These are phyloP conservation scores for Trypanosoma platydactyli DNA, from an alignment of 208 protist species.

Conservation along the genomic window DNA sequence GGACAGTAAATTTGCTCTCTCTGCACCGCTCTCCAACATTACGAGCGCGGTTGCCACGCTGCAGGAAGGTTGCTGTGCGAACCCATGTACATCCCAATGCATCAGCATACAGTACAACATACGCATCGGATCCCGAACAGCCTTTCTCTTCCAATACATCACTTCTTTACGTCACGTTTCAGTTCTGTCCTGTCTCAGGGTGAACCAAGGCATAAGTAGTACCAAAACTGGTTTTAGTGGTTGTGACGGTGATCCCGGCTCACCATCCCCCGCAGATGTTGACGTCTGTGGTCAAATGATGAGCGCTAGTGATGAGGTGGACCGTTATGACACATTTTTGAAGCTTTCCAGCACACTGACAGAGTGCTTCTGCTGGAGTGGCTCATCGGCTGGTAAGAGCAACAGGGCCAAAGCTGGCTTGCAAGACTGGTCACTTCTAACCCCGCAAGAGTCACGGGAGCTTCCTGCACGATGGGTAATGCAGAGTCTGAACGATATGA, in stretches of 20 bases:
- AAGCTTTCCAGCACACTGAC: background rate
- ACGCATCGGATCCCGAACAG: slow-evolving; percentile 7
- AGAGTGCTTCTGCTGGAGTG: slow-evolving; percentile 3
- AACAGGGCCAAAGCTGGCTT: slow-evolving; percentile 14
- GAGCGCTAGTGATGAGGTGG: slow-evolving; percentile 20
- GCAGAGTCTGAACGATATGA: slow-evolving; percentile 49
- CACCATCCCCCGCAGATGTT: background rate
- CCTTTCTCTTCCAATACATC: slow-evolving; percentile 3
- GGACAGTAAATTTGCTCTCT: slow-evolving; percentile 26
- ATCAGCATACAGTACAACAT: slow-evolving; percentile 11
- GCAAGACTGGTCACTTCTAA: slow-evolving; percentile 1
- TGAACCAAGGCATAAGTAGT: background rate
- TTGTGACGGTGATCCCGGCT: background rate
- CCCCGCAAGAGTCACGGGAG: slow-evolving; percentile 42
- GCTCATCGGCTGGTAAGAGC: background rate
- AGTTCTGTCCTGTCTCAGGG: background rate
- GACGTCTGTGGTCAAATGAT: slow-evolving; percentile 1
- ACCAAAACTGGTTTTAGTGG: background rate
- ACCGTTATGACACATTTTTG: slow-evolving; percentile 10
- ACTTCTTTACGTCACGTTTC: background rate
- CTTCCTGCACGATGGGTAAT: slow-evolving; percentile 71
- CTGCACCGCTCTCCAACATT: slow-evolving; percentile 6
- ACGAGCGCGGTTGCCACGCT: background rate
- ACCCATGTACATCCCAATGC: background rate
- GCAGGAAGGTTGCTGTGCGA: background rate